Evolutionary conservation across 495 filamentous ascomycete genomes (phyloP).

Genomic region (Filosporella fistucella): DNA sequence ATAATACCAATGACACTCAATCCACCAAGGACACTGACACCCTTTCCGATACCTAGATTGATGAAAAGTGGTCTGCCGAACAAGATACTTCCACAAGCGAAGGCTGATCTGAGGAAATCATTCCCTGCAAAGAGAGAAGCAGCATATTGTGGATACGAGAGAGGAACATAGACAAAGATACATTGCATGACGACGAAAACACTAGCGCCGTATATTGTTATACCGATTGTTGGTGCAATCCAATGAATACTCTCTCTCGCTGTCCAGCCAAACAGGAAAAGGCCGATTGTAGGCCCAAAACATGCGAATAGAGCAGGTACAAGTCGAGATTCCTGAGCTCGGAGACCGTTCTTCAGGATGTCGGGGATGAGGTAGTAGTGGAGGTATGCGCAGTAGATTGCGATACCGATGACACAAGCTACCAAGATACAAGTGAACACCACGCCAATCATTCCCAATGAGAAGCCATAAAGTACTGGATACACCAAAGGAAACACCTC

Average conservation of each 20-base stretch:
- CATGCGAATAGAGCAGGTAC: constrained; percentile 51
- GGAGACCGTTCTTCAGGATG: constrained; percentile 37
- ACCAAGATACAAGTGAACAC: constrained; percentile 62
- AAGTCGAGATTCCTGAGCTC: constrained; percentile 48
- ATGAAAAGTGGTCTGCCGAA: constrained; percentile 53
- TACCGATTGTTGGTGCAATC: constrained; percentile 58
- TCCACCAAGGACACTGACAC: constrained; percentile 50
- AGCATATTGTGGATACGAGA: constrained; percentile 59
- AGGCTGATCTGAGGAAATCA: constrained; percentile 49
- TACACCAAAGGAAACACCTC: constrained; percentile 74
- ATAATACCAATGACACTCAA: constrained; percentile 50
- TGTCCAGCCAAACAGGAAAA: constrained; percentile 65
- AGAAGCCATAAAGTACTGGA: constrained; percentile 56
- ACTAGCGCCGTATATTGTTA: constrained; percentile 46
- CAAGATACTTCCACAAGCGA: constrained; percentile 54
- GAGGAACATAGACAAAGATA: constrained; percentile 60
- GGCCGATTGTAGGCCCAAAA: constrained; percentile 49
- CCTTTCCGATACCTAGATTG: constrained; percentile 52
- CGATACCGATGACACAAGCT: constrained; percentile 47
- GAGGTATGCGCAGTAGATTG: constrained; percentile 47
- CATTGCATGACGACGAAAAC: constrained; percentile 49
- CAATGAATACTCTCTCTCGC: constrained; percentile 50
- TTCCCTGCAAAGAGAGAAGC: constrained; percentile 59
- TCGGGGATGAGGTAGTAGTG: constrained; percentile 46
- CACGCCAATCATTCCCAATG: constrained; percentile 55